These are phyloP conservation scores for Tubosaeta sp. DNA, from an alignment of 768 basidiomycete genomes.

Conservation along the genomic window DNA sequence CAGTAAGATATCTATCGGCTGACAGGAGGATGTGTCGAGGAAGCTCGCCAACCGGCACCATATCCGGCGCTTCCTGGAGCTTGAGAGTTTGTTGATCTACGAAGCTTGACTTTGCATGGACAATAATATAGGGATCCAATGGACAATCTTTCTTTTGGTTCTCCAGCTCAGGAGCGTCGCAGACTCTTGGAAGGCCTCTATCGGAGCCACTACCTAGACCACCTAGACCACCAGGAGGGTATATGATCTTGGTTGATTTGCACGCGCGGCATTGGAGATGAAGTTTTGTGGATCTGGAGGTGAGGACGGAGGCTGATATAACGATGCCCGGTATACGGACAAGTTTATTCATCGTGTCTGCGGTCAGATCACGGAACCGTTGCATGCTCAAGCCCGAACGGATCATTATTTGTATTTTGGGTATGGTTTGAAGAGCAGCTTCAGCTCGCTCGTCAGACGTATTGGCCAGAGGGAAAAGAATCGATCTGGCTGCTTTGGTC, in stretches of 20 bases:
- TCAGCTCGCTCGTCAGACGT: constrained; percentile 43
- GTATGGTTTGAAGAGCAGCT: constrained; percentile 47
- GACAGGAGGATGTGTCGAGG: constrained; percentile 94
- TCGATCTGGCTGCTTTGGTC: constrained; percentile 74
- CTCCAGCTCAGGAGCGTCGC: constrained; percentile 74
- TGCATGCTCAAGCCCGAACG: constrained; percentile 89
- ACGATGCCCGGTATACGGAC: constrained; percentile 98
- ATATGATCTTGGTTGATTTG: constrained; percentile 70
- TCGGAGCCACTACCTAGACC: constrained; percentile 87
- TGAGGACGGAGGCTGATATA: constrained; percentile 91
- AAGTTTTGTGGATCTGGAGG: constrained; percentile 88
- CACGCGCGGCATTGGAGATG: constrained; percentile 93
- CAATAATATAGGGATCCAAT: constrained; percentile 90
- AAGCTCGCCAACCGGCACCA: constrained; percentile 98
- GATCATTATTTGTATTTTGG: constrained; percentile 82
- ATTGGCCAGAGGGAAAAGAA: constrained; percentile 76
- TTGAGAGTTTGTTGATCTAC: constrained; percentile 96
- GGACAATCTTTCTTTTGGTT: constrained; percentile 95
- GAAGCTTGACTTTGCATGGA: constrained; percentile 91
- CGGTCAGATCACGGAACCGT: constrained; percentile 91
- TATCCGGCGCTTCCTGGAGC: constrained; percentile 97
- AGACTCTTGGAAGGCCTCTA: constrained; percentile 78
- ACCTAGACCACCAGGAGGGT: constrained; percentile 74
- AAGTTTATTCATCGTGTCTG: constrained; percentile 91
- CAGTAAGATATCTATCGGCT: constrained; percentile 86